Conservation (phyloP, 169 alveolate genomes). For the Plasmodium inui region DNA sequence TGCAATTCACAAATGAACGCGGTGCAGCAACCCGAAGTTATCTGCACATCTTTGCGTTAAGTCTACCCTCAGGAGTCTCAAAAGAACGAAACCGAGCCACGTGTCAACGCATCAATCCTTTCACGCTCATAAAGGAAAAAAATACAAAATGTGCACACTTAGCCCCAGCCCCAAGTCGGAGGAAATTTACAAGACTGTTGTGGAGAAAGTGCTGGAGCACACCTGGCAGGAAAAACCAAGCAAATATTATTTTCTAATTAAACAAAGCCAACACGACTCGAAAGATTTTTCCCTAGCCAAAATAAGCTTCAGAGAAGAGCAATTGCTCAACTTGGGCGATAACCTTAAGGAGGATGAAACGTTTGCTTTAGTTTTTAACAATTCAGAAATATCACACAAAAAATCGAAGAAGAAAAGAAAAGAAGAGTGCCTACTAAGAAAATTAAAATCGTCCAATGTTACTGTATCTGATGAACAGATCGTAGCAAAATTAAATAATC, state of each 20-base stretch:
- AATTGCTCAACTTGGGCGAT: slow-evolving; percentile 16
- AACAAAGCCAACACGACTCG: slow-evolving; percentile 4
- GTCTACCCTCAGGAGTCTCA: neutral
- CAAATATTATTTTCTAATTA: slow-evolving; percentile 54
- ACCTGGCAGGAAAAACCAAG: neutral
- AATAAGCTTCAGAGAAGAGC: slow-evolving; percentile 55
- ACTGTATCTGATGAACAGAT: slow-evolving; percentile 32
- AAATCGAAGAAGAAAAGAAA: slow-evolving; percentile 32
- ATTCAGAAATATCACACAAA: slow-evolving; percentile 27
- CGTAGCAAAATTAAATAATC: slow-evolving; percentile 16
- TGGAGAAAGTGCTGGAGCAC: slow-evolving; percentile 16
- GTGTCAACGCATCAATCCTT: neutral
- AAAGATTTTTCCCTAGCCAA: slow-evolving; percentile 40
- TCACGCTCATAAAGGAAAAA: neutral
- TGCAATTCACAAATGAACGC: neutral
- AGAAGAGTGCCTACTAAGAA: slow-evolving; percentile 36
- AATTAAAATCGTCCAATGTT: slow-evolving; percentile 11
- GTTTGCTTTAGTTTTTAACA: slow-evolving; percentile 33
- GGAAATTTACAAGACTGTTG: slow-evolving; percentile 18
- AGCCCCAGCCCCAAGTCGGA: neutral
- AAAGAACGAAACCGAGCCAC: neutral
- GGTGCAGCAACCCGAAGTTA: neutral
- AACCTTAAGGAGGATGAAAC: slow-evolving; percentile 35
- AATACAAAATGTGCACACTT: slow-evolving; percentile 42
- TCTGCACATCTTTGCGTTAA: neutral